Evolutionary conservation across 2,329 filamentous ascomycete species (phyloP).

Genomic region (Massarina eburnea): DNA sequence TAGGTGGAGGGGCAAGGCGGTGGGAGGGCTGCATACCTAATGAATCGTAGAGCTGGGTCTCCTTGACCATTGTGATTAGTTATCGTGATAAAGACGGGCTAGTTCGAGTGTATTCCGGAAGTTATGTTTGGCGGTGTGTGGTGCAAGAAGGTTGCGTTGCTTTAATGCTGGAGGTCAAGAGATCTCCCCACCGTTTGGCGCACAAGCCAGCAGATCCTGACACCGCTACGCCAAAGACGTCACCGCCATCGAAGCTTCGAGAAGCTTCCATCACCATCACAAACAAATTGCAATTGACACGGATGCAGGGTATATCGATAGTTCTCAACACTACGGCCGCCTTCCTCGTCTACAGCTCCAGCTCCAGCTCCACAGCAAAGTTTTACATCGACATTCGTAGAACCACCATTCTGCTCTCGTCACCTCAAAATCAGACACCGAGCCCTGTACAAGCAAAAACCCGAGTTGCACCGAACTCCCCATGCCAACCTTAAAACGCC

Average conservation of each 20-base stretch:
- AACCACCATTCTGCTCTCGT: slow-evolving; percentile 21
- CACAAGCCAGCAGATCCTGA: slow-evolving; percentile 21
- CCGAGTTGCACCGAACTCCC: slow-evolving; percentile 38
- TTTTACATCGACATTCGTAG: slow-evolving; percentile 20
- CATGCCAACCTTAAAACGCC: slow-evolving; percentile 32
- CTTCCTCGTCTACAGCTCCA: slow-evolving; percentile 16
- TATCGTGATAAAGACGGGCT: slow-evolving; percentile 8
- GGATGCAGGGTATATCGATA: slow-evolving; percentile 4
- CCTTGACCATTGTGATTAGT: slow-evolving; percentile 74
- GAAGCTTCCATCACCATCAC: slow-evolving; percentile 34
- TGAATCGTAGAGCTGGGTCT: slow-evolving; percentile 92
- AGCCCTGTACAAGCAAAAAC: slow-evolving; percentile 24
- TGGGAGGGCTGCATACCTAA: slow-evolving; percentile 52
- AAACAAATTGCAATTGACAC: slow-evolving; percentile 10
- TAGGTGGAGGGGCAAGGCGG: slow-evolving; percentile 25
- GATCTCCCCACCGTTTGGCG: slow-evolving; percentile 32
- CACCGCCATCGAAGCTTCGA: slow-evolving; percentile 39
- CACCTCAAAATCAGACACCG: slow-evolving; percentile 25
- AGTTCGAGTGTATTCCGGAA: slow-evolving; percentile 15
- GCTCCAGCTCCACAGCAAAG: slow-evolving; percentile 23
- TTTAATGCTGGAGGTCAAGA: slow-evolving; percentile 30
- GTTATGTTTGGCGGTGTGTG: slow-evolving; percentile 12
- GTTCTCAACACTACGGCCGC: slow-evolving; percentile 13
- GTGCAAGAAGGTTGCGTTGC: slow-evolving; percentile 24
- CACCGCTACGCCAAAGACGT: slow-evolving; percentile 27